Conservation (phyloP, 495 filamentous ascomycete genomes). For the Apodospora peruviana region DNA sequence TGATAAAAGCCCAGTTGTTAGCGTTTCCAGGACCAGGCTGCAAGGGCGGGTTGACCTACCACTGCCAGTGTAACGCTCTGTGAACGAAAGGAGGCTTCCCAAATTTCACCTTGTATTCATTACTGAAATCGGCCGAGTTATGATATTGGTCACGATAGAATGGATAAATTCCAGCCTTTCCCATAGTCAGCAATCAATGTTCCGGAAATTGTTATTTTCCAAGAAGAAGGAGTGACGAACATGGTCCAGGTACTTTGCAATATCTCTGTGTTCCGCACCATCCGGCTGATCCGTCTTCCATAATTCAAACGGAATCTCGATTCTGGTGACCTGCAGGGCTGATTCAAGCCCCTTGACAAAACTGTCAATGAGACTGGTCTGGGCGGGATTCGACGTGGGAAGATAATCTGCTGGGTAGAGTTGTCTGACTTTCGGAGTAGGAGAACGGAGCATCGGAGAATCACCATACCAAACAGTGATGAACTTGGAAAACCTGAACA, state of each 20-base stretch:
- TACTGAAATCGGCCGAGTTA: not conserved
- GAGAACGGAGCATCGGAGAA: constrained; percentile 1
- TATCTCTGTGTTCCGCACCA: constrained; percentile 1
- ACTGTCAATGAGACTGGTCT: not conserved
- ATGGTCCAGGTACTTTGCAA: constrained; percentile 2
- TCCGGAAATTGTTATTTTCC: not conserved
- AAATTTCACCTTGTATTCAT: constrained; percentile 3
- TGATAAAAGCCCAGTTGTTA: not conserved
- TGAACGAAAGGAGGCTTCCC: not conserved
- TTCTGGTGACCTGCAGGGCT: not conserved
- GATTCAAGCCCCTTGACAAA: constrained; percentile 6
- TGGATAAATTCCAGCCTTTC: constrained; percentile 2
- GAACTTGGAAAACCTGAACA: constrained; percentile 4
- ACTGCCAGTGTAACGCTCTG: not conserved
- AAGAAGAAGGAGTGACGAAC: not conserved
- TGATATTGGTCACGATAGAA: constrained; percentile 3
- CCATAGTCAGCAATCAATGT: not conserved
- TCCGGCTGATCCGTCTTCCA: constrained; percentile 3
- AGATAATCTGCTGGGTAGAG: constrained; percentile 3
- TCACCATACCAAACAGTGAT: constrained; percentile 2
- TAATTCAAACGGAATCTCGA: not conserved
- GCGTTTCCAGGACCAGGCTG: not conserved
- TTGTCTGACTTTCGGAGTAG: not conserved
- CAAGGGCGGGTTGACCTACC: not conserved
- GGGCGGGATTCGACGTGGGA: not conserved